Evolutionary conservation across 2,329 filamentous ascomycete genomes (phyloP).

Genomic region (Metarhizium humberi): DNA sequence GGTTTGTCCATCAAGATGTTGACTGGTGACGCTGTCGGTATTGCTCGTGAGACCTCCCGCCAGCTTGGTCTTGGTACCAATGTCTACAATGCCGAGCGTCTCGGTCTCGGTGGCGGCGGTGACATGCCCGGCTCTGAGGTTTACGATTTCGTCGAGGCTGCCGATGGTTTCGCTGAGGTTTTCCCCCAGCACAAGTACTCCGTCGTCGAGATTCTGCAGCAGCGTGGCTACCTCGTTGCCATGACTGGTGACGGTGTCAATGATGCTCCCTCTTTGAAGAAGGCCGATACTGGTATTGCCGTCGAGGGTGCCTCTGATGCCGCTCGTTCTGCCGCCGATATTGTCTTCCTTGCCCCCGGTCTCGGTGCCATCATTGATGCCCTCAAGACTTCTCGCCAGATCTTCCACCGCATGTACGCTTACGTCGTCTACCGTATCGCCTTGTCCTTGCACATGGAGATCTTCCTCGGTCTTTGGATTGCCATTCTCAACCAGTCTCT

Average conservation of each 20-base stretch:
- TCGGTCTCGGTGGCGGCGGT: constrained; percentile 81
- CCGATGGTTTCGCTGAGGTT: constrained; percentile 89
- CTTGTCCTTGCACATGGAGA: constrained; percentile 80
- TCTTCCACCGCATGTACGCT: constrained; percentile 95
- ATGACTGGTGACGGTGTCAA: constrained; percentile 98
- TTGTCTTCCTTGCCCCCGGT: constrained; percentile 86
- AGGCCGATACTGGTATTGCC: constrained; percentile 93
- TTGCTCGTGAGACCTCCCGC: constrained; percentile 83
- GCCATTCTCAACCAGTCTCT: constrained; percentile 76
- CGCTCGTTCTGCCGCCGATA: constrained; percentile 83
- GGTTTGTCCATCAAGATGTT: constrained; percentile 94
- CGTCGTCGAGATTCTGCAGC: constrained; percentile 86
- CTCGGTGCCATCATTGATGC: constrained; percentile 89
- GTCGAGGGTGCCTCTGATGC: constrained; percentile 89
- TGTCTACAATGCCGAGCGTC: constrained; percentile 86
- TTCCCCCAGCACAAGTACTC: constrained; percentile 96
- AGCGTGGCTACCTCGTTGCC: constrained; percentile 86
- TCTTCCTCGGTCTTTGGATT: constrained; percentile 88
- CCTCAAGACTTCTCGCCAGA: constrained; percentile 85
- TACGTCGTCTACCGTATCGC: constrained; percentile 95
- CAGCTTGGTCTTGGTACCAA: constrained; percentile 89
- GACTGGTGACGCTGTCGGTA: constrained; percentile 89
- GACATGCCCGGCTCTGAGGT: constrained; percentile 91
- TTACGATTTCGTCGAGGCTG: constrained; percentile 91
- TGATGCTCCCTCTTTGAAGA: constrained; percentile 85